These are phyloP conservation scores for Aureobasidium mangrovei DNA, from an alignment of 2,329 filamentous ascomycete species.

Conservation along the genomic window DNA sequence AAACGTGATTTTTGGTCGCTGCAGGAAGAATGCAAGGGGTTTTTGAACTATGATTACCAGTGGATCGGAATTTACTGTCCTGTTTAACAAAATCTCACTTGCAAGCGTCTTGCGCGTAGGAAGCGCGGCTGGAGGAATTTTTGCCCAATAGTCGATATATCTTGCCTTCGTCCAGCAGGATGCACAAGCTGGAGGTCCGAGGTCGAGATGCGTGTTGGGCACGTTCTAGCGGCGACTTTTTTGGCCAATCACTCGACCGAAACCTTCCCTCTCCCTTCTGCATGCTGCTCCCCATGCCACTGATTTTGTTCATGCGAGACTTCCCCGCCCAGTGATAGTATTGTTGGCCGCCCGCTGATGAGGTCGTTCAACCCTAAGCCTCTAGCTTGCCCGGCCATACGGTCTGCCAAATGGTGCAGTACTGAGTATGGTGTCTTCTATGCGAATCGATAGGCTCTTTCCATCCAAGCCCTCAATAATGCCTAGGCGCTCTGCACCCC, in stretches of 20 bases:
- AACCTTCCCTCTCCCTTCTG: slow-evolving; percentile 7
- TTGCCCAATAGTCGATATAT: slow-evolving; percentile 10
- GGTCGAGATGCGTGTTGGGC: slow-evolving; percentile 12
- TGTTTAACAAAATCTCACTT: neutral
- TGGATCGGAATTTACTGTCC: too few species aligned
- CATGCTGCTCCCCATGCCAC: slow-evolving; percentile 9
- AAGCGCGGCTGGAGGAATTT: neutral
- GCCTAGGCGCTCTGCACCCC: slow-evolving; percentile 10
- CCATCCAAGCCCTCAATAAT: slow-evolving; percentile 6
- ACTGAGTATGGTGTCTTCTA: neutral
- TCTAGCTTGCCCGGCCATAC: slow-evolving; percentile 7
- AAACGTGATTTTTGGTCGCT: slow-evolving; percentile 10
- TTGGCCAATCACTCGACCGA: slow-evolving; percentile 9
- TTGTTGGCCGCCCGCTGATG: neutral
- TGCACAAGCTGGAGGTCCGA: slow-evolving; percentile 3
- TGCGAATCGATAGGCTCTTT: slow-evolving; percentile 2
- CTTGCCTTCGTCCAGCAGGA: slow-evolving; percentile 6
- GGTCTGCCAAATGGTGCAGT: neutral
- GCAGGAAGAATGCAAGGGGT: slow-evolving; percentile 9
- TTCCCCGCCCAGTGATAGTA: slow-evolving; percentile 4
- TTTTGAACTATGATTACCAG: neutral
- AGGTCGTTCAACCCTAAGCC: neutral
- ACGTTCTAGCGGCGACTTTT: slow-evolving; percentile 8
- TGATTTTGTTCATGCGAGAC: neutral
- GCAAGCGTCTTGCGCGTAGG: neutral